Conservation (phyloP, 78 protist genomes). For the Dictyostelium firmibasis region DNA sequence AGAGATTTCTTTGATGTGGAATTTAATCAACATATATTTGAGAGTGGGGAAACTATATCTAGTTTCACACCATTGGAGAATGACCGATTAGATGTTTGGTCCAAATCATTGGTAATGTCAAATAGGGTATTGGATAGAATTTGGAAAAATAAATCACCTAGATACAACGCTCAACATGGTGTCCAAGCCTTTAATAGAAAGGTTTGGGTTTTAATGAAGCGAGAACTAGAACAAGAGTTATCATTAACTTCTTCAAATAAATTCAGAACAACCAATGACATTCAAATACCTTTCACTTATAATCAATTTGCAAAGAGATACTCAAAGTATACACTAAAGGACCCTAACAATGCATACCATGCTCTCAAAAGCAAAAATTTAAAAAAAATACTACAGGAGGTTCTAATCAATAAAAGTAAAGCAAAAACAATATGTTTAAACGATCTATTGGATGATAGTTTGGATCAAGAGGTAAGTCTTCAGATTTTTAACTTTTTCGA, state of each 20-base stretch:
- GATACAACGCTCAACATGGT: constrained; percentile 13
- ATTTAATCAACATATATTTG: neutral
- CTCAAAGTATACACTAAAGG: neutral
- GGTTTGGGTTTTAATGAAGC: neutral
- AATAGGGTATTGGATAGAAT: neutral
- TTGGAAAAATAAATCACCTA: neutral
- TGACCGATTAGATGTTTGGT: neutral
- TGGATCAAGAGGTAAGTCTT: neutral
- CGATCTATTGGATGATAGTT: constrained; percentile 9
- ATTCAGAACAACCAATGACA: neutral
- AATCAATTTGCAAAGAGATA: constrained; percentile 21
- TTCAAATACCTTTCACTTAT: neutral
- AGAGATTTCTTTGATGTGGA: constrained; percentile 6
- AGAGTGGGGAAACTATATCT: neutral
- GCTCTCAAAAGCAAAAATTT: neutral
- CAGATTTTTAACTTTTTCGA: neutral
- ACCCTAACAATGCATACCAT: neutral
- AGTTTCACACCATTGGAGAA: neutral
- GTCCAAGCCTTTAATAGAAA: neutral
- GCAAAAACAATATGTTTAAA: constrained; percentile 67
- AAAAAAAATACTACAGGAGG: neutral
- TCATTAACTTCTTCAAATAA: neutral
- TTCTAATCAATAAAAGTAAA: neutral
- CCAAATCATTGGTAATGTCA: neutral
- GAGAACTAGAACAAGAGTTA: neutral